Evolutionary conservation across 1,284 basidiomycete genomes (phyloP).

Genomic region (Blastosporella zonata): DNA sequence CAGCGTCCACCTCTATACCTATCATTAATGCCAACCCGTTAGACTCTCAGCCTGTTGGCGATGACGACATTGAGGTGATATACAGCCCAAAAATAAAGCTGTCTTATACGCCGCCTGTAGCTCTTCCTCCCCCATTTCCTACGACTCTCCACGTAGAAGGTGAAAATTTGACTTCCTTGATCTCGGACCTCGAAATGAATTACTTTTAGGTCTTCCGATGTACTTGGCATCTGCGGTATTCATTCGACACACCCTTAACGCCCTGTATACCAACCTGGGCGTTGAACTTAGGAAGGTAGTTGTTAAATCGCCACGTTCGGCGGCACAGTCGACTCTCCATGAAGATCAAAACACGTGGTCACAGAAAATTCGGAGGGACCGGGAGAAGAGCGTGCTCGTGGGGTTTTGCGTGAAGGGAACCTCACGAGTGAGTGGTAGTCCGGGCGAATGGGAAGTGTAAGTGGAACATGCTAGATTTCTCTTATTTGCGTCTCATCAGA

Average conservation of each 20-base stretch:
- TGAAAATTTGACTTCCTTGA: constrained; percentile 20
- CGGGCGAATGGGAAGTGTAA: constrained; percentile 68
- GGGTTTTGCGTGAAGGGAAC: constrained; percentile 53
- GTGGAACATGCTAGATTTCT: too few relatives aligned
- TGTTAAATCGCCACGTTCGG: constrained; percentile 32
- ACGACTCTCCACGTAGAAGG: constrained; percentile 67
- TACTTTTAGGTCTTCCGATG: constrained; percentile 53
- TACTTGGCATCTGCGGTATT: constrained; percentile 70
- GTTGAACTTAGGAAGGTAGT: constrained; percentile 52
- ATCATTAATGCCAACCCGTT: constrained; percentile 25
- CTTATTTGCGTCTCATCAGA: not conserved
- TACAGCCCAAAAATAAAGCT: constrained; percentile 55
- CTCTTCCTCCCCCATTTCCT: constrained; percentile 67
- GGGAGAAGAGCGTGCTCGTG: constrained; percentile 57
- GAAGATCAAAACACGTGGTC: constrained; percentile 16
- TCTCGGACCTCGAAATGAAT: not conserved
- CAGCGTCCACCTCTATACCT: constrained; percentile 21
- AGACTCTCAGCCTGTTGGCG: constrained; percentile 19
- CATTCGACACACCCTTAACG: constrained; percentile 68
- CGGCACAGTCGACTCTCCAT: constrained; percentile 12
- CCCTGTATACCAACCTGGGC: constrained; percentile 63
- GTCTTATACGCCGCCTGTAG: constrained; percentile 62
- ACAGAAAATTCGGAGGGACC: constrained; percentile 19
- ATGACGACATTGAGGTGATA: constrained; percentile 41
- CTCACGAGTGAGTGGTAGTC: constrained; percentile 56